These are phyloP conservation scores for Jacaranda copaia DNA, from an alignment of 257 asterid species.

Conservation along the genomic window DNA sequence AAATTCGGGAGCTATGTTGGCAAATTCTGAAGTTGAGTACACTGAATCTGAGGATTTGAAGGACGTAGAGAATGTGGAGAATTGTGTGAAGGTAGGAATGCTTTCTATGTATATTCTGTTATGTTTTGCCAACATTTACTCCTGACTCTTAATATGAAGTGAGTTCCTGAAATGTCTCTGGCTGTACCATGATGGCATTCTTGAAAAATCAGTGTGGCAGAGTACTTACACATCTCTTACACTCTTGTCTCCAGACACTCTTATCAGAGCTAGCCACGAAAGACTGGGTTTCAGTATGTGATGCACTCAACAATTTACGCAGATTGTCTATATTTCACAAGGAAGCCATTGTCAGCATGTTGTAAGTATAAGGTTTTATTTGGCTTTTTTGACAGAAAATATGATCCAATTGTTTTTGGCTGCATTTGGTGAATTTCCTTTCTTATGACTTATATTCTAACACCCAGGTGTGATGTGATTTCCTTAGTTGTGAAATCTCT, in stretches of 20 bases:
- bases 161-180: constrained; percentile 17
- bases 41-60: constrained; percentile 77
- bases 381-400: constrained; percentile 26
- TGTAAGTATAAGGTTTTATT: constrained; percentile 63
- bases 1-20: constrained; percentile 51
- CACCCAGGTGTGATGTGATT: constrained; percentile 66
- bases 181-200: not conserved
- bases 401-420: constrained; percentile 23
- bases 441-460: constrained; percentile 31
- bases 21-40: constrained; percentile 76
- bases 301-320: constrained; percentile 81
- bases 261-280: constrained; percentile 75
- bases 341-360: constrained; percentile 66
- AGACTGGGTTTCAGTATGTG: constrained; percentile 88
- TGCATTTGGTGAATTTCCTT: constrained; percentile 30
- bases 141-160: constrained; percentile 14
- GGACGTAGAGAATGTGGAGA: constrained; percentile 72
- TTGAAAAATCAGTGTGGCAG: not conserved
- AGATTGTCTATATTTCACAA: constrained; percentile 76
- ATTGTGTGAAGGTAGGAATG: constrained; percentile 59
- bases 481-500: constrained; percentile 74
- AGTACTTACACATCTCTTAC: constrained; percentile 31
- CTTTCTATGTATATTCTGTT: constrained; percentile 8
- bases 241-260: constrained; percentile 59
- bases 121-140: constrained; percentile 8